Conservation (phyloP, 306 rosid species). For the Trichosanthes truncata region DNA sequence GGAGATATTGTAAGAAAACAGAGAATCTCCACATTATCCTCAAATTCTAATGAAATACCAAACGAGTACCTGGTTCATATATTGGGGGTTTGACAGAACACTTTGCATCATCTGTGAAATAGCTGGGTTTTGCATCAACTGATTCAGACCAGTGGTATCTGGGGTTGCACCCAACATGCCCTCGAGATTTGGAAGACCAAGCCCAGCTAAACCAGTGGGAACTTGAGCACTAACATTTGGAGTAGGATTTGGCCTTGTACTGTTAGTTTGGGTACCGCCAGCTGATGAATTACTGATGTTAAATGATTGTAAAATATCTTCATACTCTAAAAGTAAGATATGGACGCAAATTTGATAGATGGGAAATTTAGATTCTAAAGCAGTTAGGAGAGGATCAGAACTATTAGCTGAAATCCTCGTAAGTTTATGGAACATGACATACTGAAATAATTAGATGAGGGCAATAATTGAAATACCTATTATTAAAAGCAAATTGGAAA, state of each 20-base stretch:
- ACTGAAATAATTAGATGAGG: neutral
- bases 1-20: conserved; percentile 14
- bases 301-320: neutral
- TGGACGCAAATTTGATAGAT: neutral
- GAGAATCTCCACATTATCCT: conserved; percentile 11
- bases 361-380: neutral
- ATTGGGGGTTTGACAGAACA: conserved; percentile 66
- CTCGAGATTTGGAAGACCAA: conserved; percentile 54
- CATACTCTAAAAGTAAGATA: neutral
- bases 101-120: conserved; percentile 83
- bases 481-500: neutral
- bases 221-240: conserved; percentile 49
- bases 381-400: neutral
- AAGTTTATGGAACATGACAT: neutral
- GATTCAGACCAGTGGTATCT: conserved; percentile 47
- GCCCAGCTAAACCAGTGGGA: conserved; percentile 49
- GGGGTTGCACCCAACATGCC: conserved; percentile 52
- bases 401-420: neutral
- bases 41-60: conserved; percentile 1
- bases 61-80: conserved; percentile 58
- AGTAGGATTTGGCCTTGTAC: conserved; percentile 35
- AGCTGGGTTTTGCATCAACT: conserved; percentile 78
- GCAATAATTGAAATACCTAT: neutral
- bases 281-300: conserved; percentile 20
- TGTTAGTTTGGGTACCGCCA: conserved; percentile 47